These are phyloP conservation scores for Musa troglodytarum DNA, from an alignment of 176 grass and related monocot species.

Conservation along the genomic window DNA sequence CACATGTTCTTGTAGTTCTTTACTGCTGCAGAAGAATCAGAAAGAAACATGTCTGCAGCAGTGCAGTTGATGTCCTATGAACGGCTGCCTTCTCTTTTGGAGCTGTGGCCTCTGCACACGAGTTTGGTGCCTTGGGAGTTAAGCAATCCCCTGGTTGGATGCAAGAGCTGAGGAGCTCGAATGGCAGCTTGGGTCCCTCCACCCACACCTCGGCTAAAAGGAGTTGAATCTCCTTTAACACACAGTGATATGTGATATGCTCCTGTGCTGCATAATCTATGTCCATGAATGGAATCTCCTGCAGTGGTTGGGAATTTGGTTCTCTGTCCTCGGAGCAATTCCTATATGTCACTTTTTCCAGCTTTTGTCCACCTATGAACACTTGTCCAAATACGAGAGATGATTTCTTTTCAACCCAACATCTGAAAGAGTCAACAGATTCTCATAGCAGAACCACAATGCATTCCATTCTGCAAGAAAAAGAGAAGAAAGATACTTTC, in stretches of 20 bases:
- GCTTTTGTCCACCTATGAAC: neutral
- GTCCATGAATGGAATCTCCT: neutral
- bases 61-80: neutral
- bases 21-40: neutral
- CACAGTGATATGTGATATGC: neutral
- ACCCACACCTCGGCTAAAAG: neutral
- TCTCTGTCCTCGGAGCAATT: neutral
- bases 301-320: conserved; percentile 3
- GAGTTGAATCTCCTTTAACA: neutral
- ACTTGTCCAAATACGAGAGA: neutral
- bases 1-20: no score
- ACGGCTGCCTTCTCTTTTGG: neutral
- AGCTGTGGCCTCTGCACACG: neutral
- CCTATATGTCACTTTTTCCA: neutral
- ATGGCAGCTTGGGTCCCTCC: no score
- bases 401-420: neutral
- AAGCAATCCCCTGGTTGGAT: neutral
- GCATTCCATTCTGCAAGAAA: neutral
- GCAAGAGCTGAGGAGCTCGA: no score
- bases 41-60: neutral
- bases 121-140: neutral
- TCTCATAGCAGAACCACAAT: neutral
- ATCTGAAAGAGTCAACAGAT: conserved; percentile 1
- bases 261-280: neutral
- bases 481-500: neutral